phyloP scores from a whole-genome alignment of 2,329 filamentous ascomycete genomes.

The Aspergillus eucalypticola region DNA sequence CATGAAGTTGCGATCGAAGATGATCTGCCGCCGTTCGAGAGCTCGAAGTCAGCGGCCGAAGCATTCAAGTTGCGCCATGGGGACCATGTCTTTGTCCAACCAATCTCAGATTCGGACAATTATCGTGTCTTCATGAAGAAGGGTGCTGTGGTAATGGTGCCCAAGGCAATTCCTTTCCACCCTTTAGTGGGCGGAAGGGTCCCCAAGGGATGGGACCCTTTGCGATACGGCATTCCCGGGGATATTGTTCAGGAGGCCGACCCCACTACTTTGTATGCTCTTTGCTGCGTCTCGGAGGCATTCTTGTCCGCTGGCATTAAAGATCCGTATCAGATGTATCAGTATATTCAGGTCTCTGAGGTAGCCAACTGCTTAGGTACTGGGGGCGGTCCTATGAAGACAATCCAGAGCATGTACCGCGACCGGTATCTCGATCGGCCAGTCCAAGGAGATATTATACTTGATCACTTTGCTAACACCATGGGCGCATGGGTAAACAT shows the following conservation, averaged over 20 bases:
- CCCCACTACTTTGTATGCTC: conserved; percentile 20
- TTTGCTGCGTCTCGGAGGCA: conserved; percentile 55
- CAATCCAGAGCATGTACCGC: conserved; percentile 93
- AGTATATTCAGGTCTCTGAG: conserved; percentile 95
- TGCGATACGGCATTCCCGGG: conserved; percentile 89
- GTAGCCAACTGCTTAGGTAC: conserved; percentile 96
- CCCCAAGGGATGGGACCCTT: conserved; percentile 91
- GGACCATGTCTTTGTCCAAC: conserved; percentile 23
- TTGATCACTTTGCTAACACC: conserved; percentile 99
- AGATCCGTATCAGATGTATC: conserved; percentile 98
- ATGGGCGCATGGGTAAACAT: conserved; percentile 99
- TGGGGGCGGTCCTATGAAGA: conserved; percentile 87
- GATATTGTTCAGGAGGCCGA: conserved; percentile 69
- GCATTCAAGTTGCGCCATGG: conserved; percentile 39
- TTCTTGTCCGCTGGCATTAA: conserved; percentile 89
- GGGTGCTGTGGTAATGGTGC: conserved; percentile 79
- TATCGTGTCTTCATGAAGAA: conserved; percentile 63
- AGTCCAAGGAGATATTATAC: conserved; percentile 70
- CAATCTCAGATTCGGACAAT: conserved; percentile 88
- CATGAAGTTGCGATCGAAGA: conserved; percentile 89
- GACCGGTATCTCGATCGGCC: conserved; percentile 78
- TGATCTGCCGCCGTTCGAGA: conserved; percentile 21
- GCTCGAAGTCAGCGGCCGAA: conserved; percentile 17
- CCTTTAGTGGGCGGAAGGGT: conserved; percentile 20
- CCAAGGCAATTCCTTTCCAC: conserved; percentile 20